Percentiles rank a stretch among this genome's conserved stretches.
Evolutionary conservation across 179 eudicot genomes (phyloP).

Genomic region (Vitellaria paradoxa): DNA sequence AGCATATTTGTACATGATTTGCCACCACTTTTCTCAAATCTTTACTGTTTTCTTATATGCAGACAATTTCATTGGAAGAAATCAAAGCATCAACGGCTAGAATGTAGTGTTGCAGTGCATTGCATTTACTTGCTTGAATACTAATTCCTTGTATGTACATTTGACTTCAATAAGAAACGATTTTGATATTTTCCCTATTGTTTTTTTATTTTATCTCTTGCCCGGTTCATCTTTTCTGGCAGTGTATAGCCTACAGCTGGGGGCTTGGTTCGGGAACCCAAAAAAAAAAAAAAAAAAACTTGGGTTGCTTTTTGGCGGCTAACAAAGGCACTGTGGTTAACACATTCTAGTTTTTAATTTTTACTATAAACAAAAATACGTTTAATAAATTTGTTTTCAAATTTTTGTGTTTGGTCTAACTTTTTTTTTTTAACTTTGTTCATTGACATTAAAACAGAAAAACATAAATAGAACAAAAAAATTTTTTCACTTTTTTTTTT

Average conservation of each 20-base stretch:
- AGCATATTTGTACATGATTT: not conserved
- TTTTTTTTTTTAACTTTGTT: no score
- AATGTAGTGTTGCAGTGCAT: constrained; percentile 34
- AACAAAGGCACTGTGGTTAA: not conserved
- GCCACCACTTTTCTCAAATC: not conserved
- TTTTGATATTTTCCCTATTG: constrained; percentile 5
- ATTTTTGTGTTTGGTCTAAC: no score
- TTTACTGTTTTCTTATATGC: constrained; percentile 26
- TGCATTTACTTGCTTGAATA: constrained; percentile 11
- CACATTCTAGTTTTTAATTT: no score
- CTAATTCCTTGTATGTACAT: constrained; percentile 17
- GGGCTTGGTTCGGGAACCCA: constrained; percentile 4
- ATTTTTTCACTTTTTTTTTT: no score
- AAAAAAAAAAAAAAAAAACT: no score
- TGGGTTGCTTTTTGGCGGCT: no score
- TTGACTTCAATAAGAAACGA: constrained; percentile 16
- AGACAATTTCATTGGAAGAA: constrained; percentile 75
- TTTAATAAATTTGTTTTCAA: no score
- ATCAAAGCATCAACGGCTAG: constrained; percentile 71
- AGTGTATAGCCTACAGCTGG: not conserved
- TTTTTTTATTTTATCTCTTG: not conserved
- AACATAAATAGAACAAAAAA: no score
- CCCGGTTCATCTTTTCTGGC: not conserved
- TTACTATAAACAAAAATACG: no score
- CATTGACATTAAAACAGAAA: no score